Base-by-base conservation (phyloP, 169 alveolate species). In the Theileria annulata region DNA sequence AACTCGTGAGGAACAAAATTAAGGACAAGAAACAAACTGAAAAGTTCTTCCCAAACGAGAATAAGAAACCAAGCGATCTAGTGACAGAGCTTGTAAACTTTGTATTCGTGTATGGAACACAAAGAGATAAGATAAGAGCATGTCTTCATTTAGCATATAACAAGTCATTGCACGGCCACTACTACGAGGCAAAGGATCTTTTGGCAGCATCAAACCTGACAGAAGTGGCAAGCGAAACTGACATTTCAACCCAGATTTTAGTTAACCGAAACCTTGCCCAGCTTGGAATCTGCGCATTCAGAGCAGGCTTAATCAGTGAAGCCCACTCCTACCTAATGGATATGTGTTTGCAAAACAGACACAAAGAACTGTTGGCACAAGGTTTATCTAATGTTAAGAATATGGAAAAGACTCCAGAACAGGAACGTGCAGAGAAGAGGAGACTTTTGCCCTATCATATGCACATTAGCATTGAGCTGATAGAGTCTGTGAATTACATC, bases 201-300 rank as follows among this genome's bases (percentile, higher is more conserved):
- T 87, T 94, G 72, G 93, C 88, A 73, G 91, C 94, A 13, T 91
- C 96, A 30, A 95, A 94, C 72, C 89, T 94, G 25, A 96, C 92
- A 51, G 97, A 94, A 77, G 82, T 94, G 88, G 97, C 96, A 23
- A 76, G 88, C 48, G 95, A 92, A 82, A 86, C 96, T 49, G 99
- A 95, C 64, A 93, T 94, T 47, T 85, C 88, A 23, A 95, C 98
- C 71, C 98, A 97, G 92, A 95, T 96, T 37, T 85, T 97, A 75
- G 96, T 94, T 89, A 98, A 98, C 86, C 87, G 99, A 75, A 92
- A 96, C 76, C 79, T 96, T 54, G 99, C 97, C 0, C 98, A 96
- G 88, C 86, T 97, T 75, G 99, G 99, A 3, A 90, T 98, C 37
- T 92, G 98, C 68, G 99, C 99, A 25, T 98, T 97, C 93, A 91